phyloP scores from a whole-genome alignment of 2,329 filamentous ascomycete genomes.

The Hypoxylon sp. region DNA sequence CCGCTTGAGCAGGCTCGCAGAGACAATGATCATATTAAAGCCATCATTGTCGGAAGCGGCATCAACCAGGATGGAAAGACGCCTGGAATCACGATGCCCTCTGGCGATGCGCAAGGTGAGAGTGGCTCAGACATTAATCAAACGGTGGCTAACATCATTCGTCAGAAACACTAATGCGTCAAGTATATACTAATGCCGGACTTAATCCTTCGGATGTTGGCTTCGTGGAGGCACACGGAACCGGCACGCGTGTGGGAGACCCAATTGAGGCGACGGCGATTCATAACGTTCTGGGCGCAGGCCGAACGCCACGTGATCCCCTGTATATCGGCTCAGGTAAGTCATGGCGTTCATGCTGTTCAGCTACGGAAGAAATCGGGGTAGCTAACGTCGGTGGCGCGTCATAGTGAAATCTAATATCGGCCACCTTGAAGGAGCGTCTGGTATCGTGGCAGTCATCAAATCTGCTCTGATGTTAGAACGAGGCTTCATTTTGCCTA shows the following conservation, averaged over 20 bases:
- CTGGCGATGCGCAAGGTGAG: slow-evolving; percentile 63
- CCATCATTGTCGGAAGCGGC: slow-evolving; percentile 65
- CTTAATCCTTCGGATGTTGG: slow-evolving; percentile 58
- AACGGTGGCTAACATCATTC: slow-evolving; percentile 37
- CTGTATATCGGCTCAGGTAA: slow-evolving; percentile 61
- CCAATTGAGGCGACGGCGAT: slow-evolving; percentile 69
- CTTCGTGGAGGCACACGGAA: slow-evolving; percentile 70
- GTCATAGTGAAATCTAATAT: slow-evolving; percentile 61
- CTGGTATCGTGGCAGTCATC: slow-evolving; percentile 67
- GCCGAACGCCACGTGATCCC: slow-evolving; percentile 59
- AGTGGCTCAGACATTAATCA: background rate
- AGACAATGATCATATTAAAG: slow-evolving; percentile 69
- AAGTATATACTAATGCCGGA: slow-evolving; percentile 60
- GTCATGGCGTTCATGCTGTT: background rate
- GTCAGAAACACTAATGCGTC: slow-evolving; percentile 60
- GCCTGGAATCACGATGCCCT: slow-evolving; percentile 71
- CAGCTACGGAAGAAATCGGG: background rate
- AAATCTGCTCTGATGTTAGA: slow-evolving; percentile 68
- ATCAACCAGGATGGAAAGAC: slow-evolving; percentile 71
- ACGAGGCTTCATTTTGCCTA: slow-evolving; percentile 65
- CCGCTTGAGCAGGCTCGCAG: slow-evolving; percentile 67
- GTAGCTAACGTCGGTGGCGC: background rate
- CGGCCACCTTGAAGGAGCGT: slow-evolving; percentile 67
- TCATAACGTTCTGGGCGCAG: slow-evolving; percentile 59
- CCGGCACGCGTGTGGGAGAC: slow-evolving; percentile 70